Evolutionary conservation across 495 filamentous ascomycete species (phyloP).

Genomic region (Venustampulla echinocandica): DNA sequence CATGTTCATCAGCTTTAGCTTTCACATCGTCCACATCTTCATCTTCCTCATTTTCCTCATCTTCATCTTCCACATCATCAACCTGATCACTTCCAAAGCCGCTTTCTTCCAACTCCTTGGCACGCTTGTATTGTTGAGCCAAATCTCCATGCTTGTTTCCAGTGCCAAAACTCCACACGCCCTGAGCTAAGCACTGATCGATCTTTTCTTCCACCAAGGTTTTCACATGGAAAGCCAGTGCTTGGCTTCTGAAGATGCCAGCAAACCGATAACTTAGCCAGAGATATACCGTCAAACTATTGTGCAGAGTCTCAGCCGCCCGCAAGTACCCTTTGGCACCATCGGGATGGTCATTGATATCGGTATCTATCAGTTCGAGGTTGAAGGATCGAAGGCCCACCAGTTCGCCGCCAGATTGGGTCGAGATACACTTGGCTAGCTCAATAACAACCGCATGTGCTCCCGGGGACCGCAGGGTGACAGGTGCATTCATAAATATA

Average conservation of each 20-base stretch:
- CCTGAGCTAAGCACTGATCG: conserved; percentile 56
- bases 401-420: conserved; percentile 52
- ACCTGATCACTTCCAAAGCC: not conserved
- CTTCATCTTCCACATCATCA: not conserved
- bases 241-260: conserved; percentile 71
- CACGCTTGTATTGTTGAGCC: not conserved
- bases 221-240: conserved; percentile 74
- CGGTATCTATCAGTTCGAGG: conserved; percentile 55
- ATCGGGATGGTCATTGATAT: conserved; percentile 26
- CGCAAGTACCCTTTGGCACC: conserved; percentile 44
- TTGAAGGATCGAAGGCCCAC: conserved; percentile 55
- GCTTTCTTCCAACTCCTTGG: not conserved
- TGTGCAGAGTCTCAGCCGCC: conserved; percentile 68
- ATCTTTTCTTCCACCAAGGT: conserved; percentile 69
- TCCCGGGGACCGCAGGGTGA: conserved; percentile 28
- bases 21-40: not conserved
- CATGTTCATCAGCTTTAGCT: no score
- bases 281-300: conserved; percentile 70
- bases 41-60: not conserved
- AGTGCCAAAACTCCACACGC: no score
- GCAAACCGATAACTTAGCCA: conserved; percentile 72
- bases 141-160: no score
- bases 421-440: conserved; percentile 59
- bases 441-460: conserved; percentile 39
- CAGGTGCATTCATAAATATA: conserved; percentile 65